Percentiles rank a stretch among this genome's conserved stretches.
phyloP scores from a whole-genome alignment of 345 rosid genomes.

The Bruguiera gymnorhiza region DNA sequence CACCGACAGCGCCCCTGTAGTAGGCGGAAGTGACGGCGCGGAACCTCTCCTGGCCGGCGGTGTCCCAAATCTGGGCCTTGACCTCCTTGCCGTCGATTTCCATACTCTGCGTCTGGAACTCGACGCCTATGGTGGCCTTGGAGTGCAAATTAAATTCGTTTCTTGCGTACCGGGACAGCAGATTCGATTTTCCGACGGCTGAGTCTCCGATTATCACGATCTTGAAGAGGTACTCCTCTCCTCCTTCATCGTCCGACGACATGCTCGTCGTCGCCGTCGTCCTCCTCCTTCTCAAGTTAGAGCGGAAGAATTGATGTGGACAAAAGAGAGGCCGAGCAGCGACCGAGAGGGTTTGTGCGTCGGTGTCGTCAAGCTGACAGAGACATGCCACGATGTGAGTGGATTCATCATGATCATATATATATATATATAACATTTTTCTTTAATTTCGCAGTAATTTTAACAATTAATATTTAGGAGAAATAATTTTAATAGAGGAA shows the following conservation, averaged over 20 bases:
- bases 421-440: not conserved
- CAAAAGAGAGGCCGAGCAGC: not conserved
- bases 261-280: not conserved
- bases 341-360: not conserved
- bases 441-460: not conserved
- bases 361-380: slow-evolving; percentile 31
- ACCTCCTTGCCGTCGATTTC: slow-evolving; percentile 36
- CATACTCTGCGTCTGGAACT: slow-evolving; percentile 53
- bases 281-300: not conserved
- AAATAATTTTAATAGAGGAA: too few relatives aligned
- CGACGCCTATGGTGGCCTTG: slow-evolving; percentile 59
- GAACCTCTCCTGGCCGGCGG: slow-evolving; percentile 39
- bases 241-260: slow-evolving; percentile 47
- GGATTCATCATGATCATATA: slow-evolving; percentile 18
- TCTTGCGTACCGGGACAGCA: slow-evolving; percentile 46
- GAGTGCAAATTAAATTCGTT: slow-evolving; percentile 60
- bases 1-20: slow-evolving; percentile 38
- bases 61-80: slow-evolving; percentile 45
- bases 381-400: slow-evolving; percentile 44
- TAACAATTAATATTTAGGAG: too few relatives aligned
- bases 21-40: slow-evolving; percentile 35
- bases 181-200: slow-evolving; percentile 60
- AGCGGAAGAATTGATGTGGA: slow-evolving; percentile 7
- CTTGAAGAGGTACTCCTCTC: slow-evolving; percentile 64
- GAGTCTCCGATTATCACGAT: slow-evolving; percentile 63